Base-by-base conservation (phyloP, 345 rosid genomes). In the Sisymbrium irio region DNA sequence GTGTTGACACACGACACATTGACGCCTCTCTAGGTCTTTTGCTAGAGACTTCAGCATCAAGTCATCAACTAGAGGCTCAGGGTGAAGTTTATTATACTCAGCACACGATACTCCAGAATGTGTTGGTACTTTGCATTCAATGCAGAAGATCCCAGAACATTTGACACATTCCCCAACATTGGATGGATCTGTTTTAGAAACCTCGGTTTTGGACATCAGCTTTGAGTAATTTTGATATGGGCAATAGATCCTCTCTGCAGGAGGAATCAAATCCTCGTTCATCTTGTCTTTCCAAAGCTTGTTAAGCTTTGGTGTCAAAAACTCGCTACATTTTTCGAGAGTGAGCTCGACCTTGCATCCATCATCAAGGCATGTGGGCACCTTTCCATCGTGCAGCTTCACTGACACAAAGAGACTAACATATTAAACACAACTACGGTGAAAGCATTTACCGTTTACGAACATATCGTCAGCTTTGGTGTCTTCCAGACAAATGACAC, bases 241-340 rank as follows among this genome's bases (percentile, higher is more conserved):
- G 25, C 25, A 22, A 22, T 22, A 22, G 25, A 22, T 22, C 25
- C 25, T 22, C 25, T 89, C 89, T 0, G 76, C 11, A 20, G 40
- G 79, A 9, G 90, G 85, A 72, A 92, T 79, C 1, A 79, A 82
- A 27, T 88, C 94, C 71, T 89, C 96, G 79, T 67, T 79, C 40
- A 59, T 77, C 71, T 82, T 81, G 15, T 74, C 69, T 49, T 50
- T 64, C 89, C 86, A 74, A 15, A 66, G 69, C 60, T 85, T 83
- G 9, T 78, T 40, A 33, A 87, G 45, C 46, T 82, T 86, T 36
- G 83, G 75, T 3, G 80, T 79, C 83, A 92, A 73, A 68, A 89
- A 65, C 33, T 62, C 80, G 33, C 30, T 51, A 63, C 92, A 92
- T 45, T 71, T 80, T 11, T 82, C 82, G 51, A 88, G 69, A 39